Evolutionary conservation across 1,139 yeast species (phyloP), one percentile per base, ranked within the genome.

Genomic region (Yamadazyma pseudoaaseri): DNA sequence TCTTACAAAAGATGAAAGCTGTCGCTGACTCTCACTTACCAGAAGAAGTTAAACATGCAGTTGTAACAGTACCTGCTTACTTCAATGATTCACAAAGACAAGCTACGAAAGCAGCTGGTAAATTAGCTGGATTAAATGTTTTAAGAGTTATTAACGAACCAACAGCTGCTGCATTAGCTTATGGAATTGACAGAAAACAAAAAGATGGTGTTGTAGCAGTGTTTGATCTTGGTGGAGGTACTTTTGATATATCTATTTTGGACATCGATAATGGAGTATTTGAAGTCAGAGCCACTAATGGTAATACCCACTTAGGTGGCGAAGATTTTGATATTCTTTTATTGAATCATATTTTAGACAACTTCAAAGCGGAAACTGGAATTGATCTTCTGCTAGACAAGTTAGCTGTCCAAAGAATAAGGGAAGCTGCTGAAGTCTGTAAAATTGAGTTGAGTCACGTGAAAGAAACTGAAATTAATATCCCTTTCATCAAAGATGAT

Each of bases 241-340:
- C 94, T 1, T 84, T 84, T 62, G 94, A 84, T 56, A 81, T 84
- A 20, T 83, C 92, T 1, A 77, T 84, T 31, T 62, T 84, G 44
- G 92, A 84, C 52, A 83, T 84, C 33, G 92, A 83, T 46, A 84
- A 79, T 49, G 90, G 90, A 11, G 89, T 84, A 3, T 84, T 84
- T 59, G 92, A 84, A 56, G 94, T 84, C 2, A 62, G 84, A 44
- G 78, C 92, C 18, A 84, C 94, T n/a, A 81, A 81, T 58, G 94
- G 94, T 41, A 84, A 84, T 58, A 83, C 94, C 1, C 92, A 83
- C 63, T 62, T 84, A 40, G 94, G 94, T 34, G 94, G 94, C 22
- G 92, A 84, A 52, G 94, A 84, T 55, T 80, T 83, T 54, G 94
- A 84, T 56, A 78, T 76, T 35, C 52, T 81, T 8, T 57, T 84